Conservation (phyloP, 2,329 filamentous ascomycete genomes). For the Trichoderma harzianum region DNA sequence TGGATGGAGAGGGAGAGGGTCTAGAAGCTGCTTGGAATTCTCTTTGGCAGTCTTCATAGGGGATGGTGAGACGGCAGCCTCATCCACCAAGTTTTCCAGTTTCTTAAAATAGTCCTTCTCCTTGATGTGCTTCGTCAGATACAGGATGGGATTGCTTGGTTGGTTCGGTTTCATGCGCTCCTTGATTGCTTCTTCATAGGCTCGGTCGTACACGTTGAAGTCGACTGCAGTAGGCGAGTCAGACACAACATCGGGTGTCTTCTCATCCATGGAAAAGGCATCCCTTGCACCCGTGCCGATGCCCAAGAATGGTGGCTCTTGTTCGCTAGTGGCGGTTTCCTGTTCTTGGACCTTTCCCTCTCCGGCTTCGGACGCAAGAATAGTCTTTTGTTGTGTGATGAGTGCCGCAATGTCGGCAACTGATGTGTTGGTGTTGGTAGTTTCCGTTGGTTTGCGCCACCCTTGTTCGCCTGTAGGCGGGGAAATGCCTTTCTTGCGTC, state of each 20-base stretch:
- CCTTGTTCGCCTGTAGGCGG: slow-evolving; percentile 9
- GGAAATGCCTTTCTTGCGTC: slow-evolving; percentile 23
- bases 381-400: slow-evolving; percentile 43
- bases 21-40: slow-evolving; percentile 19
- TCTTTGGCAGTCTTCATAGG: slow-evolving; percentile 17
- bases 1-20: slow-evolving; percentile 10
- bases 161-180: slow-evolving; percentile 59
- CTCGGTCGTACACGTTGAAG: slow-evolving; percentile 83
- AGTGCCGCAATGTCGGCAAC: slow-evolving; percentile 49
- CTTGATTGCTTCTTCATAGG: slow-evolving; percentile 75
- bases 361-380: slow-evolving; percentile 30
- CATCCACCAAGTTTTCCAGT: slow-evolving; percentile 38
- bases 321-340: slow-evolving; percentile 61
- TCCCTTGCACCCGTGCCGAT: slow-evolving; percentile 66
- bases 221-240: slow-evolving; percentile 84
- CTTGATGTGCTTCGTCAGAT: slow-evolving; percentile 48
- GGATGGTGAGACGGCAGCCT: slow-evolving; percentile 23
- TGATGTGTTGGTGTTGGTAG: slow-evolving; percentile 36
- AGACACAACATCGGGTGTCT: slow-evolving; percentile 57
- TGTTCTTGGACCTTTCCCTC: slow-evolving; percentile 43
- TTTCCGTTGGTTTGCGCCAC: slow-evolving; percentile 22
- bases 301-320: slow-evolving; percentile 64
- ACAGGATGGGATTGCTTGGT: slow-evolving; percentile 42
- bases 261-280: slow-evolving; percentile 40
- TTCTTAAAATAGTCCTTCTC: slow-evolving; percentile 40